Conservation (phyloP, 192 early-diverging fungal genomes). For the Cladochytrium replicatum region DNA sequence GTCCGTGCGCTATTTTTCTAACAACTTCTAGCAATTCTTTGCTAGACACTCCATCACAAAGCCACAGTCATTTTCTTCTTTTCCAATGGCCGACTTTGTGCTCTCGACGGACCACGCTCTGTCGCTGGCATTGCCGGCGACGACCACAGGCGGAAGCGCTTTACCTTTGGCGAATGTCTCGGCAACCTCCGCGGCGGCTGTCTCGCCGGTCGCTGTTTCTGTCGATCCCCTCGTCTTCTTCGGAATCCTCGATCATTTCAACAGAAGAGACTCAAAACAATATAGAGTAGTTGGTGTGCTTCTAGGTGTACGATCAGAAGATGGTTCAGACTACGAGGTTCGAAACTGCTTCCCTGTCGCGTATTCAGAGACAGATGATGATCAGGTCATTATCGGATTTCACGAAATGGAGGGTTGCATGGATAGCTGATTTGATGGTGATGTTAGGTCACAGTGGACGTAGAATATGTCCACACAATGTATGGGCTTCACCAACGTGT, state of each 20-base stretch:
- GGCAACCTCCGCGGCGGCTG: too few relatives aligned
- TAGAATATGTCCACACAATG: constrained; percentile 82
- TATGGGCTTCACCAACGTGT: constrained; percentile 79
- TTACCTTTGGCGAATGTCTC: too few relatives aligned
- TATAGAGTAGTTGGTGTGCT: constrained; percentile 83
- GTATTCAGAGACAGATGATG: constrained; percentile 64
- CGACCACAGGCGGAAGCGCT: too few relatives aligned
- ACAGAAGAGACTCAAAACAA: constrained; percentile 67
- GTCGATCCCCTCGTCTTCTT: constrained; percentile 81
- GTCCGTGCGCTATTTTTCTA: too few relatives aligned
- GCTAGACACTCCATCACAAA: too few relatives aligned
- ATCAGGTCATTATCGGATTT: not conserved
- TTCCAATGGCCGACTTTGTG: too few relatives aligned
- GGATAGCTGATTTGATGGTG: not conserved
- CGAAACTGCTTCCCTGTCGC: constrained; percentile 78
- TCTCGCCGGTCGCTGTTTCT: constrained; percentile 42
- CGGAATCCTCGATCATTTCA: constrained; percentile 84
- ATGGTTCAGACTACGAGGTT: constrained; percentile 81
- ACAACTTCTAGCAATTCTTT: too few relatives aligned
- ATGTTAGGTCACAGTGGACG: constrained; percentile 67
- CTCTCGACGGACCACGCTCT: too few relatives aligned
- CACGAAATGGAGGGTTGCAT: not conserved
- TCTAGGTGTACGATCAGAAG: constrained; percentile 78
- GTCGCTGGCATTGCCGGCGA: too few relatives aligned
- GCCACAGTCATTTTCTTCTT: too few relatives aligned